These are phyloP conservation scores for Tricholoma hemisulphureum DNA, from an alignment of 768 basidiomycete genomes.

Conservation along the genomic window DNA sequence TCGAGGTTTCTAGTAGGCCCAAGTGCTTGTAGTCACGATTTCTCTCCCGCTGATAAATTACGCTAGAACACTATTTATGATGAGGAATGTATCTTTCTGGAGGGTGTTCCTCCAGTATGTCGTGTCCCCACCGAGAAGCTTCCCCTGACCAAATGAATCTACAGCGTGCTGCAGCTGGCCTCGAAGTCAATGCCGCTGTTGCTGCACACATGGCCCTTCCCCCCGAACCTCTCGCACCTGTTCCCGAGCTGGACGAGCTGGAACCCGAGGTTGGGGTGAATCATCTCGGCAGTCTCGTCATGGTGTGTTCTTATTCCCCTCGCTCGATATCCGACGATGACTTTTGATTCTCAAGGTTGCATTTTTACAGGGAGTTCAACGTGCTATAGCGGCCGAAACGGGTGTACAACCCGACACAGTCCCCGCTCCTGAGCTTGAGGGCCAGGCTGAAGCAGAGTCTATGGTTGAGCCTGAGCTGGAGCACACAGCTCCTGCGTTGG, in stretches of 20 bases:
- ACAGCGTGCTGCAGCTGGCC: neutral
- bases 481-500: neutral
- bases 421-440: neutral
- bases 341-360: neutral
- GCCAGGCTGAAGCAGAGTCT: neutral
- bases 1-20: slow-evolving; percentile 1
- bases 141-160: neutral
- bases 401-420: neutral
- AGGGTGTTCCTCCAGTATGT: slow-evolving; percentile 13
- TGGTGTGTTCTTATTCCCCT: neutral
- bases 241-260: neutral
- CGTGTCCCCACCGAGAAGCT: neutral
- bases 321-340: neutral
- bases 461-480: neutral
- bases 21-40: neutral
- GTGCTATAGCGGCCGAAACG: neutral
- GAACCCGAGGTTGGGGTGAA: neutral
- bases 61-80: slow-evolving; percentile 28
- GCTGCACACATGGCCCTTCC: neutral
- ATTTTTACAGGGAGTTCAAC: neutral
- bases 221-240: neutral
- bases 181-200: neutral
- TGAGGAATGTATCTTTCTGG: slow-evolving; percentile 16
- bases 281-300: neutral
- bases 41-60: neutral